A percentile compares a stretch with the other conserved stretches of the same genome.
Evolutionary conservation across 208 protist genomes (phyloP).

Genomic region (Acanthamoeba healyi): DNA sequence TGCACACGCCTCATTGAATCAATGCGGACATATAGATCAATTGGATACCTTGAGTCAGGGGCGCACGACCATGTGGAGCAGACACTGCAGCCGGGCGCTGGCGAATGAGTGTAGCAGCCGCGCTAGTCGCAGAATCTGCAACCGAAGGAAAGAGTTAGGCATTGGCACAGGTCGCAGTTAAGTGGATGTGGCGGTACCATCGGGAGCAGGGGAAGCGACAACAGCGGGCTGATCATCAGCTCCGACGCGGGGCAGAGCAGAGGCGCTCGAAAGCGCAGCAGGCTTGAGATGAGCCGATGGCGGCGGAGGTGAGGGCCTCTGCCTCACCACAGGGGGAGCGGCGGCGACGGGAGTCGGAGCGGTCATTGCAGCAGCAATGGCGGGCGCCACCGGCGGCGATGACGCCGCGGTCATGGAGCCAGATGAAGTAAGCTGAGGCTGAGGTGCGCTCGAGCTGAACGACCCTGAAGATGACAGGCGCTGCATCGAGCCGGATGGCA

Average conservation of each 20-base stretch:
- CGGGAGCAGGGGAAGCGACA: not conserved
- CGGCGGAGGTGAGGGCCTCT: not conserved
- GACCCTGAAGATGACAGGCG: not conserved
- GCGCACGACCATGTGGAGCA: not conserved
- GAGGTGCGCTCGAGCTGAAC: not conserved
- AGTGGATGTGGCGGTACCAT: not conserved
- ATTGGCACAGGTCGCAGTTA: too few relatives aligned
- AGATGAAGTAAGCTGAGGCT: not conserved
- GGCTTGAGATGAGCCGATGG: not conserved
- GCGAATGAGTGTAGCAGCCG: not conserved
- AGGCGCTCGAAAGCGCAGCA: not conserved
- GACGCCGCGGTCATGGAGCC: not conserved
- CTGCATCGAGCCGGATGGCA: not conserved
- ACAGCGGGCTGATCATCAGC: not conserved
- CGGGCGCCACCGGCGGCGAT: not conserved
- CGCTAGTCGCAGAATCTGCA: not conserved
- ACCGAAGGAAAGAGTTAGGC: not conserved
- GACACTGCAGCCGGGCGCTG: not conserved
- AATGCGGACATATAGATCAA: too few relatives aligned
- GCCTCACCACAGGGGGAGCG: not conserved
- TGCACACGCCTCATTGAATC: too few relatives aligned
- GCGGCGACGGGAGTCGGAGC: not conserved
- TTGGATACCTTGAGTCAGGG: conserved; percentile 2
- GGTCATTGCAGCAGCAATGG: not conserved
- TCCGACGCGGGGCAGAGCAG: not conserved